phyloP scores from a whole-genome alignment of 805 yeast genomes.

The Starmerella potacharoeniae region DNA sequence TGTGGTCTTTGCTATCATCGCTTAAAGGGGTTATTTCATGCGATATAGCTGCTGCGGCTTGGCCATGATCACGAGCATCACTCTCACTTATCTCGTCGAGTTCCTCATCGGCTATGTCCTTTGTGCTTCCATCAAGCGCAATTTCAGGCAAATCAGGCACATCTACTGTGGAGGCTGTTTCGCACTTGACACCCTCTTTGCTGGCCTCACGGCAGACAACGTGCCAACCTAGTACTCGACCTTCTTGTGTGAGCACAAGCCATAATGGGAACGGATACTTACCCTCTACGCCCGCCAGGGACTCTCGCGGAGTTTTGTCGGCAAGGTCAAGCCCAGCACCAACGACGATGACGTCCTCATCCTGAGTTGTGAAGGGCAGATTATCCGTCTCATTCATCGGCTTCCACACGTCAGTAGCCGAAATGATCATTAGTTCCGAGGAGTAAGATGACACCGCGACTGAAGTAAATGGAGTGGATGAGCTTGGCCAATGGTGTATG shows the following conservation, averaged over 20 bases:
- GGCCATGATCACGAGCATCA: background rate
- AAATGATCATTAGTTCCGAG: constrained; percentile 11
- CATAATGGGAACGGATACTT: constrained; percentile 14
- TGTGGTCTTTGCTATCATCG: background rate
- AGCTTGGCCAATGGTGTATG: constrained; percentile 4
- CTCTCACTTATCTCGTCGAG: constrained; percentile 4
- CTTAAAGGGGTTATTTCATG: background rate
- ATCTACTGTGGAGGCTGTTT: background rate
- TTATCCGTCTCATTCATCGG: constrained; percentile 12
- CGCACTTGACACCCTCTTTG: background rate
- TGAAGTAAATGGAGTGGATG: background rate
- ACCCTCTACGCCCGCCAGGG: constrained; percentile 13
- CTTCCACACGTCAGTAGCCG: background rate
- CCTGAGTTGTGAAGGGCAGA: constrained; percentile 19
- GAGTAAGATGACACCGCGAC: constrained; percentile 19
- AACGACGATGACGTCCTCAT: constrained; percentile 15
- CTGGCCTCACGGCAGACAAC: constrained; percentile 12
- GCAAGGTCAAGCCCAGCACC: constrained; percentile 18
- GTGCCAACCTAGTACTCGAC: constrained; percentile 19
- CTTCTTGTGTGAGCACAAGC: constrained; percentile 20
- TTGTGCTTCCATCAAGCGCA: background rate
- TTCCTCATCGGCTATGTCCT: constrained; percentile 7
- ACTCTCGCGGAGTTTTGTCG: background rate
- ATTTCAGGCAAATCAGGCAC: background rate
- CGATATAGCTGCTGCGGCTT: background rate